Percentiles rank a stretch among this genome's conserved stretches.
These are phyloP conservation scores for Ceratobasidium sp. DNA, from an alignment of 1,284 basidiomycete genomes.

Conservation along the genomic window DNA sequence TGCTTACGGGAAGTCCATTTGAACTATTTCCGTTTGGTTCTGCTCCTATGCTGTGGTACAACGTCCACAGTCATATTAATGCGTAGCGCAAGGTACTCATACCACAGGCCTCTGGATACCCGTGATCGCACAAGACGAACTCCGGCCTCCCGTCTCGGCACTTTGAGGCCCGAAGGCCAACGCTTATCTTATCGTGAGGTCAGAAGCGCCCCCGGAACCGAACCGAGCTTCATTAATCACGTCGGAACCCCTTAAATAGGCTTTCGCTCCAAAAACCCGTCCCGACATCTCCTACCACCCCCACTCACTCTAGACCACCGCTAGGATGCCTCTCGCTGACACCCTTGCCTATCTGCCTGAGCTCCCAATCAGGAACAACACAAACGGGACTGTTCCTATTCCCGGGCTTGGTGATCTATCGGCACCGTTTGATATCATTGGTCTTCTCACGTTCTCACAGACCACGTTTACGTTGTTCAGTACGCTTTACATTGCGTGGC, in stretches of 20 bases:
- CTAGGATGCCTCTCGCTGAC: constrained; percentile 33
- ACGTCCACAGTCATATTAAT: no score
- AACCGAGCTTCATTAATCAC: constrained; percentile 12
- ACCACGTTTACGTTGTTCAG: constrained; percentile 41
- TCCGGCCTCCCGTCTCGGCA: no score
- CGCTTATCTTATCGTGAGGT: background rate
- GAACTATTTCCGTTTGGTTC: no score
- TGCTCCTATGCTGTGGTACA: no score
- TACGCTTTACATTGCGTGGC: constrained; percentile 42
- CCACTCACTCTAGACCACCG: background rate
- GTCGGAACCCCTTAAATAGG: constrained; percentile 14
- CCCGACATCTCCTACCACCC: background rate
- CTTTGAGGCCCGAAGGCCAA: background rate
- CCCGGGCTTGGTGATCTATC: constrained; percentile 31
- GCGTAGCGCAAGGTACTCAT: no score
- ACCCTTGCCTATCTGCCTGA: constrained; percentile 24
- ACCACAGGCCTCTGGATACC: no score
- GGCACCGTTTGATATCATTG: constrained; percentile 38
- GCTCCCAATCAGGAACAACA: constrained; percentile 27
- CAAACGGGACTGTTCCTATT: constrained; percentile 30
- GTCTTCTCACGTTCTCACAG: constrained; percentile 41
- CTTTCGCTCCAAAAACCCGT: background rate
- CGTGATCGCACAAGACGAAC: no score
- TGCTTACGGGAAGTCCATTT: no score
- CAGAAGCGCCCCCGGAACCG: constrained; percentile 14